Conservation (phyloP, 1,284 basidiomycete species). For the Cryptococcus sp. region DNA sequence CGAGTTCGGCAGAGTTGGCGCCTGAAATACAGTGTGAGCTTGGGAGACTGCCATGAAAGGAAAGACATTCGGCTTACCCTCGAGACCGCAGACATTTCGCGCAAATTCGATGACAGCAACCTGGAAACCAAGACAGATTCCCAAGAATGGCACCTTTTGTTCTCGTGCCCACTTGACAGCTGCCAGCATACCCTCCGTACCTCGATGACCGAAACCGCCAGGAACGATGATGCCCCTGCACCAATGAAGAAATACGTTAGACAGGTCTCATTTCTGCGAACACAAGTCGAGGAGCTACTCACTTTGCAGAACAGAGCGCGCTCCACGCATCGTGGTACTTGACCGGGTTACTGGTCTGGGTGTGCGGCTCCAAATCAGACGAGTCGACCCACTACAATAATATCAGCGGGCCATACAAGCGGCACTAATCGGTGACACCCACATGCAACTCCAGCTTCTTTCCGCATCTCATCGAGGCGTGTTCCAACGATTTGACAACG, state of each 20-base stretch:
- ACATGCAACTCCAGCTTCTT: slow-evolving; percentile 79
- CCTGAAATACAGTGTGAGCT: slow-evolving; percentile 54
- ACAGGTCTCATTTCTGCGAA: background rate
- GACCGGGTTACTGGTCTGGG: slow-evolving; percentile 75
- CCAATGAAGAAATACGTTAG: background rate
- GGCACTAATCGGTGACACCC: slow-evolving; percentile 34
- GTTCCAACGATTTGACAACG: slow-evolving; percentile 94
- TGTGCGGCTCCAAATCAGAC: slow-evolving; percentile 82
- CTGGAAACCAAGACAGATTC: slow-evolving; percentile 98
- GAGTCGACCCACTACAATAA: slow-evolving; percentile 89
- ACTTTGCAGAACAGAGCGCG: slow-evolving; percentile 86
- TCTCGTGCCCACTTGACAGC: slow-evolving; percentile 97
- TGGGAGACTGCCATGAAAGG: background rate
- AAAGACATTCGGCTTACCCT: slow-evolving; percentile 56
- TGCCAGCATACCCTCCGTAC: slow-evolving; percentile 95
- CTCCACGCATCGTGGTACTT: slow-evolving; percentile 97
- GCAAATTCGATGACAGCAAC: slow-evolving; percentile 96
- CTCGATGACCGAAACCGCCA: slow-evolving; percentile 90
- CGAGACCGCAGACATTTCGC: slow-evolving; percentile 75
- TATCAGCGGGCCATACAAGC: slow-evolving; percentile 6
- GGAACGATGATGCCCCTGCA: slow-evolving; percentile 88
- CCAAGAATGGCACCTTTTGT: slow-evolving; percentile 91
- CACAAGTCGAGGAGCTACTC: slow-evolving; percentile 37
- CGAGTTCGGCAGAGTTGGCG: slow-evolving; percentile 87
- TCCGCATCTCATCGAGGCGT: slow-evolving; percentile 89